These are phyloP conservation scores for Phyllosticta citribraziliensis DNA, from an alignment of 2,329 filamentous ascomycete genomes.

Conservation along the genomic window DNA sequence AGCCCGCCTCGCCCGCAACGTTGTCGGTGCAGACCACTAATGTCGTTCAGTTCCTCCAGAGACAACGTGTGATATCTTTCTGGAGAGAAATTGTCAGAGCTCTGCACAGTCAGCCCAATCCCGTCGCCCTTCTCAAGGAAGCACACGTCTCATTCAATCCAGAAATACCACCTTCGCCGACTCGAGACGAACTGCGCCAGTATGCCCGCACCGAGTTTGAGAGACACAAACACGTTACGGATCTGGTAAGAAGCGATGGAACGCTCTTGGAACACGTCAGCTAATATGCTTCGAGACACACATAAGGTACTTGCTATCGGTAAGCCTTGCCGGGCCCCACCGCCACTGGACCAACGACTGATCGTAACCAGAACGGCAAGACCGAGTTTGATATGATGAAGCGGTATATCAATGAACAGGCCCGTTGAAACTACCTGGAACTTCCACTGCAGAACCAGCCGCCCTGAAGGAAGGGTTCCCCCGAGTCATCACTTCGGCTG, in stretches of 20 bases:
- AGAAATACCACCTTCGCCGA: slow-evolving; percentile 27
- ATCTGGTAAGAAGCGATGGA: slow-evolving; percentile 31
- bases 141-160: background rate
- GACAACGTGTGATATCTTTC: slow-evolving; percentile 35
- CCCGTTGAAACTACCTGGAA: background rate
- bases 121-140: background rate
- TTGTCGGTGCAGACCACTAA: background rate
- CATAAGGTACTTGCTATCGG: slow-evolving; percentile 40
- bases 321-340: slow-evolving; percentile 14
- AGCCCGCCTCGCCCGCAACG: background rate
- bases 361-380: slow-evolving; percentile 32
- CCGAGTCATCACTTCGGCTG: too few species aligned
- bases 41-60: slow-evolving; percentile 37
- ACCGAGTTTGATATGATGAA: slow-evolving; percentile 43
- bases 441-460: background rate
- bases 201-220: slow-evolving; percentile 42
- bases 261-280: background rate
- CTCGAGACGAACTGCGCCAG: slow-evolving; percentile 34
- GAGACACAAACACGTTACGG: slow-evolving; percentile 35
- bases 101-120: slow-evolving; percentile 19
- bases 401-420: slow-evolving; percentile 28
- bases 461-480: too few species aligned
- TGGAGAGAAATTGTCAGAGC: slow-evolving; percentile 40
- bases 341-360: background rate
- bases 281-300: slow-evolving; percentile 25